Evolutionary conservation across 495 filamentous ascomycete genomes (phyloP).

Genomic region (Rhypophila decipiens): DNA sequence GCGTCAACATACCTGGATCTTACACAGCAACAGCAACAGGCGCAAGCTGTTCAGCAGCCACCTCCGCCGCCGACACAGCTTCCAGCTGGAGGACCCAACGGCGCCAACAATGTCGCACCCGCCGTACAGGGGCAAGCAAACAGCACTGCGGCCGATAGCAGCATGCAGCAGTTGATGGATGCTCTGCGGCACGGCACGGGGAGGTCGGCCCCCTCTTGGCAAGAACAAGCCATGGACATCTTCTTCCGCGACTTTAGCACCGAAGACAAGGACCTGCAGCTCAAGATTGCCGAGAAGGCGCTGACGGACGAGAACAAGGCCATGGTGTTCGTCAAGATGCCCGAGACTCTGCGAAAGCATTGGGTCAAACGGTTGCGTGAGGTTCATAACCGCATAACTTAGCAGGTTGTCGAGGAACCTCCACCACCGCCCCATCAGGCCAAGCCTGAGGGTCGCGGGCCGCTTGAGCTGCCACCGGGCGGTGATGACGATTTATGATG

Average conservation of each 20-base stretch:
- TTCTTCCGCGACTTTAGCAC: constrained; percentile 43
- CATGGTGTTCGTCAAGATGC: constrained; percentile 50
- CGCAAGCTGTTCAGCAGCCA: background rate
- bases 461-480: too few species aligned
- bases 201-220: constrained; percentile 25
- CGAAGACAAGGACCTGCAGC: constrained; percentile 43
- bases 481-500: too few species aligned
- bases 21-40: constrained; percentile 11
- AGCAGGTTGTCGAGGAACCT: too few species aligned
- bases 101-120: background rate
- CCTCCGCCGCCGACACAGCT: background rate
- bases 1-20: constrained; percentile 16
- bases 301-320: constrained; percentile 48
- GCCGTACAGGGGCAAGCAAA: background rate
- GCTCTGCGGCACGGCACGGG: constrained; percentile 11
- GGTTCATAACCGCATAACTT: constrained; percentile 37
- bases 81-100: background rate
- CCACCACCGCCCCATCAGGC: too few species aligned
- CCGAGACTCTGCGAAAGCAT: constrained; percentile 32
- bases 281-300: constrained; percentile 47
- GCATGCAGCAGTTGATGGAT: constrained; percentile 11
- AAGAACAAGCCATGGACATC: constrained; percentile 44
- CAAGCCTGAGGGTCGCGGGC: too few species aligned
- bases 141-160: constrained; percentile 2
- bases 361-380: constrained; percentile 43